These are phyloP conservation scores for Metarhizium brunneum DNA, from an alignment of 2,329 filamentous ascomycete species.

Conservation along the genomic window DNA sequence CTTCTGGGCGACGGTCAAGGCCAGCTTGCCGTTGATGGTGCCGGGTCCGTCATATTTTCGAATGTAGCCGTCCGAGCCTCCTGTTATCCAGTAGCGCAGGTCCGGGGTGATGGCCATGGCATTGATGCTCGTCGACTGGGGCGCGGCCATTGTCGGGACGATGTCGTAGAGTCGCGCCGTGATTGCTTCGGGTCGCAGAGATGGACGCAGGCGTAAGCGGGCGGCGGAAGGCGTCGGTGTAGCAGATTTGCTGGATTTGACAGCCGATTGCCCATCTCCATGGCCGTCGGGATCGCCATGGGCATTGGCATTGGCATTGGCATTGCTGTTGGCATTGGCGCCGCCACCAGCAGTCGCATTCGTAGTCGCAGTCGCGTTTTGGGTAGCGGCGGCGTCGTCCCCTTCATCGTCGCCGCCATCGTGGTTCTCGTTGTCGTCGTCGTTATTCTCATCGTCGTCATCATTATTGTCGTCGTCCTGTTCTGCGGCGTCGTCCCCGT, in stretches of 20 bases:
- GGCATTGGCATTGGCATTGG: constrained; percentile 2
- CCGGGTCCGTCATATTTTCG: constrained; percentile 93
- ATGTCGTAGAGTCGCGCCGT: constrained; percentile 83
- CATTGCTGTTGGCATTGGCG: constrained; percentile 7
- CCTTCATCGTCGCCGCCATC: constrained; percentile 31
- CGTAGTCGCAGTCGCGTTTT: constrained; percentile 10
- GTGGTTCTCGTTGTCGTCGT: constrained; percentile 27
- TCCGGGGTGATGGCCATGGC: constrained; percentile 86
- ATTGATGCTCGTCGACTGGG: constrained; percentile 92
- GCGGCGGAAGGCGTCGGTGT: constrained; percentile 15
- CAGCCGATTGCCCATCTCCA: neutral
- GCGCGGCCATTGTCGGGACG: constrained; percentile 91
- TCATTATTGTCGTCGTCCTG: constrained; percentile 29
- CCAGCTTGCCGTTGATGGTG: constrained; percentile 88
- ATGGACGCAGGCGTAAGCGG: constrained; percentile 36
- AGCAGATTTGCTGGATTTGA: constrained; percentile 16
- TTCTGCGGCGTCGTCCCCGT: constrained; percentile 28
- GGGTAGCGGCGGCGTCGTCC: constrained; percentile 11
- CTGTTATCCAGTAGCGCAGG: constrained; percentile 89
- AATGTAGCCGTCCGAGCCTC: constrained; percentile 90
- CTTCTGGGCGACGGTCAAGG: constrained; percentile 86
- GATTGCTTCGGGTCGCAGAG: constrained; percentile 68
- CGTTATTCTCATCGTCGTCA: constrained; percentile 24
- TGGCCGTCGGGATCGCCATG: constrained; percentile 5
- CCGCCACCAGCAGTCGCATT: constrained; percentile 9